Conservation (phyloP, 805 yeast genomes). For the Ogataea zsoltii region DNA sequence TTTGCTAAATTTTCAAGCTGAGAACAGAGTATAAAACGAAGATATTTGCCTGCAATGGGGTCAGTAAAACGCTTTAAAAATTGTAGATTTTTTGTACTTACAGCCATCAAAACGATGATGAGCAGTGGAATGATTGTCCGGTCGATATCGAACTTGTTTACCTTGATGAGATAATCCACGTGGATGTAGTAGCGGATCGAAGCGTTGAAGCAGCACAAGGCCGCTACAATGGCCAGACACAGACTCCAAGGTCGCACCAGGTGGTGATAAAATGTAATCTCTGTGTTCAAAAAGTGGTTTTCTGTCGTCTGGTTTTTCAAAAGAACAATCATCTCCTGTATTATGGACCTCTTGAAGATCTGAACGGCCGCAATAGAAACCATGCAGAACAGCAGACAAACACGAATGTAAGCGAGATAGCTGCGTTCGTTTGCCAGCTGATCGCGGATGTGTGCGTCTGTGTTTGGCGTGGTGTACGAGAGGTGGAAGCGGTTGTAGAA, state of each 20-base stretch:
- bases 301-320: background rate
- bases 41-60: conserved; percentile 2
- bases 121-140: conserved; percentile 12
- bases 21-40: conserved; percentile 1
- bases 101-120: conserved; percentile 11
- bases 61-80: background rate
- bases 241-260: conserved; percentile 21
- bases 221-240: conserved; percentile 10
- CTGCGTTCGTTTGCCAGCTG: conserved; percentile 54
- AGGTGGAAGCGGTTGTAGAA: background rate
- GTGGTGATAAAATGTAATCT: conserved; percentile 4
- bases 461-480: conserved; percentile 30
- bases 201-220: conserved; percentile 12
- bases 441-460: conserved; percentile 46
- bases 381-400: conserved; percentile 41
- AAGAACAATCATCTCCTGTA: conserved; percentile 6
- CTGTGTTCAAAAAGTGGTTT: conserved; percentile 1
- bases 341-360: conserved; percentile 35
- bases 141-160: conserved; percentile 20
- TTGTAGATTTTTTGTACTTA: conserved; percentile 5
- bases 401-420: conserved; percentile 47
- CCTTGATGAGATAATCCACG: conserved; percentile 17
- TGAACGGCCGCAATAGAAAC: conserved; percentile 45
- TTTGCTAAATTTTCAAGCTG: conserved; percentile 1
- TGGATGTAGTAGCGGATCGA: conserved; percentile 20